Conservation (phyloP, 352 stramenopile species). For the Globisporangium middletonii region DNA sequence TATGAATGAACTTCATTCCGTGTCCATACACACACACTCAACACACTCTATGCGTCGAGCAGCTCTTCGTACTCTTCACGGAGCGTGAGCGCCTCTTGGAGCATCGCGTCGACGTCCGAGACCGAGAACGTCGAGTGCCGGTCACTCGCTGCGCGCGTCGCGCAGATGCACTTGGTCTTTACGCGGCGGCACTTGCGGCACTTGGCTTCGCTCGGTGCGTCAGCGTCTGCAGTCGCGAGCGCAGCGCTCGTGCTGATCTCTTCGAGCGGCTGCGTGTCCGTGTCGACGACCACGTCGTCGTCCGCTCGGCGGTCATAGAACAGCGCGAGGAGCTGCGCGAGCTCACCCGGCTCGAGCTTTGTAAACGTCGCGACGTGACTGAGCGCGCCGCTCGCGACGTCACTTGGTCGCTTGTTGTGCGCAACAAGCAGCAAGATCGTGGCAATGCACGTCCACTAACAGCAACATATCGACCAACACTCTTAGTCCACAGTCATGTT, state of each 20-base stretch:
- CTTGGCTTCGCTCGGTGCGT: constrained; percentile 11
- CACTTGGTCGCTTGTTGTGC: constrained; percentile 37
- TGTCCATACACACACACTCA: background rate
- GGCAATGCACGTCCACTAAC: constrained; percentile 64
- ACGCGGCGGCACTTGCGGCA: constrained; percentile 73
- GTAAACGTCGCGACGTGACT: constrained; percentile 34
- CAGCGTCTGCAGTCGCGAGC: background rate
- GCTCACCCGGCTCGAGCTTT: constrained; percentile 57
- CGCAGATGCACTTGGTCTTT: constrained; percentile 57
- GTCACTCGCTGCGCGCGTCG: constrained; percentile 16
- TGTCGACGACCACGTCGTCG: constrained; percentile 53
- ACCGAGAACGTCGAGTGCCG: constrained; percentile 36
- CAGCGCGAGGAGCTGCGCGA: constrained; percentile 55
- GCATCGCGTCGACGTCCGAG: constrained; percentile 53
- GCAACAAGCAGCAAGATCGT: constrained; percentile 61
- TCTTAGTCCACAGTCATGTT: background rate
- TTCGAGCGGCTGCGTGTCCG: constrained; percentile 28
- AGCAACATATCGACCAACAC: background rate
- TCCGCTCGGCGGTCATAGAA: constrained; percentile 66
- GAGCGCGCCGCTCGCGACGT: constrained; percentile 30
- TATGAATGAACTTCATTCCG: background rate
- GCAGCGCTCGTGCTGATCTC: constrained; percentile 9
- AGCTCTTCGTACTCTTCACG: constrained; percentile 69
- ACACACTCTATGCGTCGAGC: constrained; percentile 23
- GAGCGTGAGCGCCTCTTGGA: constrained; percentile 61